phyloP scores from a whole-genome alignment of 768 basidiomycete genomes.

The Jaapia argillacea region DNA sequence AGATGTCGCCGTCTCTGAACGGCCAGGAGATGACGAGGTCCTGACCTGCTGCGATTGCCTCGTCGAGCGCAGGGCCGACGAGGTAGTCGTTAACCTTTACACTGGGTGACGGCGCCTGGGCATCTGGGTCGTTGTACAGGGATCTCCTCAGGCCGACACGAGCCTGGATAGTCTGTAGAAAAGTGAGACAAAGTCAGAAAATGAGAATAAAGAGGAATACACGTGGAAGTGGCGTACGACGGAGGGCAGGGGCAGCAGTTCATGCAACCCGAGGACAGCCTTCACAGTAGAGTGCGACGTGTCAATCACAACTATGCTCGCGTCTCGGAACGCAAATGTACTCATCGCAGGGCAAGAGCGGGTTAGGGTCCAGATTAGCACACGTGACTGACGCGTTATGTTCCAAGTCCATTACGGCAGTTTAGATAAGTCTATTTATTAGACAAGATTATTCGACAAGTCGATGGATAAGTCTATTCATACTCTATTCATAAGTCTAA shows the following conservation, averaged over 20 bases:
- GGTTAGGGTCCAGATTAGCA: no score
- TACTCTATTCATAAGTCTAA: no score
- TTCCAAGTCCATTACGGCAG: no score
- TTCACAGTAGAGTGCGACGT: constrained; percentile 59
- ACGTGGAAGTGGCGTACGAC: no score
- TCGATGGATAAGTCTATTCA: no score
- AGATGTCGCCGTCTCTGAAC: constrained; percentile 61
- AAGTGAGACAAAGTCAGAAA: background rate
- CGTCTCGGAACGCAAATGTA: constrained; percentile 68
- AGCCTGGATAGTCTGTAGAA: constrained; percentile 61
- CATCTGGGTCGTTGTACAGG: background rate
- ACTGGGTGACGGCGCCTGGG: no score
- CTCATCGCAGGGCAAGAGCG: no score
- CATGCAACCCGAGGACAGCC: constrained; percentile 72
- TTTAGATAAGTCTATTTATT: no score
- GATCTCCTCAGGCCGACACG: constrained; percentile 63
- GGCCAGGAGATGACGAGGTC: constrained; percentile 77
- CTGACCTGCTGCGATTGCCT: constrained; percentile 64
- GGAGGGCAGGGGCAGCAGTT: constrained; percentile 67
- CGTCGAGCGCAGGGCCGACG: constrained; percentile 72
- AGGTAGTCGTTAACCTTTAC: constrained; percentile 70
- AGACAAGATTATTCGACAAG: no score
- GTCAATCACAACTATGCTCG: constrained; percentile 75
- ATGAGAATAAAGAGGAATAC: constrained; percentile 8
- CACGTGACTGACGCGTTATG: no score